Evolutionary conservation across 2,329 filamentous ascomycete species (phyloP).

Genomic region (Talaromyces islandicus): DNA sequence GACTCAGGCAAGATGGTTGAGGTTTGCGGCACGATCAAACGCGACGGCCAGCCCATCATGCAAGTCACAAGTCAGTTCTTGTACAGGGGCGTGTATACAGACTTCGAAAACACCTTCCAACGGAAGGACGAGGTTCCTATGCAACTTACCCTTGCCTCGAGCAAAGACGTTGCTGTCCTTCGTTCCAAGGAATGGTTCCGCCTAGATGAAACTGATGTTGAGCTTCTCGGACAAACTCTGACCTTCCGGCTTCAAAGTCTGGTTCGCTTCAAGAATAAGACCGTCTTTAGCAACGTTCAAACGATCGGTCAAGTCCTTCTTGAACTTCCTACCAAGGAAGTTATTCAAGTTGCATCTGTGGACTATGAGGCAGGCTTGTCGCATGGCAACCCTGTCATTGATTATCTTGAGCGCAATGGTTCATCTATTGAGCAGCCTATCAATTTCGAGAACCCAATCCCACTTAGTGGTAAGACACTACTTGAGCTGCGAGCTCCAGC

Average conservation of each 20-base stretch:
- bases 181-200: conserved; percentile 98
- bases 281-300: conserved; percentile 83
- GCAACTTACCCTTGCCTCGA: conserved; percentile 79
- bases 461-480: conserved; percentile 84
- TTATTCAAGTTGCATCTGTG: conserved; percentile 94
- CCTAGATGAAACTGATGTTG: conserved; percentile 74
- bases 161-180: conserved; percentile 87
- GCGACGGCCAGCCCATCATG: conserved; percentile 83
- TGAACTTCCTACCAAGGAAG: conserved; percentile 92
- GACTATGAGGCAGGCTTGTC: conserved; percentile 89
- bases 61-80: conserved; percentile 98
- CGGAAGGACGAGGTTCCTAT: conserved; percentile 93
- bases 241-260: conserved; percentile 94
- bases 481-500: conserved; percentile 84
- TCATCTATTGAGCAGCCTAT: conserved; percentile 92
- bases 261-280: conserved; percentile 90
- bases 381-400: conserved; percentile 92
- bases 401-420: conserved; percentile 89
- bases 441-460: conserved; percentile 95
- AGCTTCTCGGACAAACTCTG: conserved; percentile 86
- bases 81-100: conserved; percentile 86
- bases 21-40: conserved; percentile 92
- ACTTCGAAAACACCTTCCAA: conserved; percentile 98
- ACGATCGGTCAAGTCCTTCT: conserved; percentile 88
- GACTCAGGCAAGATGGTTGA: conserved; percentile 99